A percentile compares a stretch with the other conserved stretches of the same genome.
phyloP scores from a whole-genome alignment of 176 grass and related monocot species.

The Guadua angustifolia region DNA sequence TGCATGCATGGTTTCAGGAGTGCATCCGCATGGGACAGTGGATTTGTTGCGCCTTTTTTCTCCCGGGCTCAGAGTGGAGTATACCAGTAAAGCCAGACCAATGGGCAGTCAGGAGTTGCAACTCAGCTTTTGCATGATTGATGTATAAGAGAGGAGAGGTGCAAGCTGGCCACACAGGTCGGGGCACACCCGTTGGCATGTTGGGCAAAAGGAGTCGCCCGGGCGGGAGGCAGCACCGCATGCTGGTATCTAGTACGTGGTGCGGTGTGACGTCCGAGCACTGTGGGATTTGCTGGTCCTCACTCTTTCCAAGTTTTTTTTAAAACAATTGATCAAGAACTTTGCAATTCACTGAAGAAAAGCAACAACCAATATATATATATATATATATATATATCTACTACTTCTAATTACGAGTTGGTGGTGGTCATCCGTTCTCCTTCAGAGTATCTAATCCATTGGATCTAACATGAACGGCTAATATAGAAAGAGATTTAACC shows the following conservation, averaged over 20 bases:
- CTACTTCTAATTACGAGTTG: too few relatives aligned
- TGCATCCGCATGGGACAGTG: background rate
- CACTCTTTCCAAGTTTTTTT: too few relatives aligned
- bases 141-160: background rate
- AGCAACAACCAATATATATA: too few relatives aligned
- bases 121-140: constrained; percentile 38
- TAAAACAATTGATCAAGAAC: too few relatives aligned
- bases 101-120: background rate
- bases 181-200: constrained; percentile 5
- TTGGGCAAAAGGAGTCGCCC: constrained; percentile 28
- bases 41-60: background rate
- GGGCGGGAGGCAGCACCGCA: background rate
- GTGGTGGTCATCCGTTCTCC: too few relatives aligned
- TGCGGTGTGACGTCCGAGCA: too few relatives aligned
- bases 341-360: too few relatives aligned
- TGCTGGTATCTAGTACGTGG: background rate
- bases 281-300: too few relatives aligned
- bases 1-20: constrained; percentile 12
- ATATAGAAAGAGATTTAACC: too few relatives aligned
- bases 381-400: too few relatives aligned
- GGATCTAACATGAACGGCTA: too few relatives aligned
- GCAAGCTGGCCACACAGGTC: background rate
- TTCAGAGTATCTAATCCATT: too few relatives aligned
- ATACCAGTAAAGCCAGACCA: constrained; percentile 18
- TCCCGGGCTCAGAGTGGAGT: background rate